Evolutionary conservation across 257 asterid species (phyloP).

Genomic region (Ligustrum vulgare): DNA sequence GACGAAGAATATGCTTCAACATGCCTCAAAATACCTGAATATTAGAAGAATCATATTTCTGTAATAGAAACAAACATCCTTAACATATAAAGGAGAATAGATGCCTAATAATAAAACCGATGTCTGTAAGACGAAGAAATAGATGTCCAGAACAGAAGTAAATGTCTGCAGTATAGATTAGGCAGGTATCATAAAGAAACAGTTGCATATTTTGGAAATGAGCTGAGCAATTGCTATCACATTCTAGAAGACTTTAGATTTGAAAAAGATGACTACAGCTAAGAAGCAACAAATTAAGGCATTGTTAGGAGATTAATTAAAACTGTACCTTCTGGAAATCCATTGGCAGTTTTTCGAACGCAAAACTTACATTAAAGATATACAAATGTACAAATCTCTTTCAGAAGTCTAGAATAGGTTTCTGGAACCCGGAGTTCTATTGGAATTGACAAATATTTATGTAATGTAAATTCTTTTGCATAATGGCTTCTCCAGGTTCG

Average conservation of each 20-base stretch:
- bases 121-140: not conserved
- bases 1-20: not conserved
- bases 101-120: not conserved
- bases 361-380: too few species aligned
- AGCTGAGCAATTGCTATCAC: not conserved
- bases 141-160: not conserved
- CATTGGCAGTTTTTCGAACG: too few species aligned
- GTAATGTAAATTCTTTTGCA: not conserved
- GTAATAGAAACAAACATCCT: not conserved
- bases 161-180: too few species aligned
- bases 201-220: not conserved
- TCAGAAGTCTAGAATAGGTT: too few species aligned
- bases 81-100: not conserved
- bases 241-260: not conserved
- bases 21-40: not conserved
- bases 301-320: not conserved
- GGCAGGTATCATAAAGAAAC: not conserved
- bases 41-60: not conserved
- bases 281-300: not conserved
- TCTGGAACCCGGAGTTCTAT: too few species aligned
- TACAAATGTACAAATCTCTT: too few species aligned
- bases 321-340: not conserved
- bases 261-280: not conserved
- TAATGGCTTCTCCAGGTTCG: slow-evolving; percentile 63
- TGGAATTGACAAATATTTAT: too few species aligned